phyloP scores from a whole-genome alignment of 139 green algal species.

The Zygnema cylindricum region DNA sequence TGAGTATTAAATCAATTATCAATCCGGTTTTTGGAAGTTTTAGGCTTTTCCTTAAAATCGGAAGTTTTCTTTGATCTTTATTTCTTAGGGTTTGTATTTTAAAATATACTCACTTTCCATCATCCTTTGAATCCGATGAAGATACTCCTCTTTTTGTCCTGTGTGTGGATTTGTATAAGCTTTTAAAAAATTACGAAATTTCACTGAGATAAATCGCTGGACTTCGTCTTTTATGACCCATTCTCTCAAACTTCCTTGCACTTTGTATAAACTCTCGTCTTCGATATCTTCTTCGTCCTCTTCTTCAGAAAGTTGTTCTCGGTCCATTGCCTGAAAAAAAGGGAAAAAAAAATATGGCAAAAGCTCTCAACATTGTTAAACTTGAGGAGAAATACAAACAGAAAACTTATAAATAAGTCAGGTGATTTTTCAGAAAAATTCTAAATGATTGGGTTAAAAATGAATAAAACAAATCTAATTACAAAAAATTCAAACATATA shows the following conservation, averaged over 20 bases:
- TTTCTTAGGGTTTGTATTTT: too few species aligned
- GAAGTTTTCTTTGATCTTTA: too few species aligned
- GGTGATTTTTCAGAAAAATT: not conserved
- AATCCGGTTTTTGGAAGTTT: too few species aligned
- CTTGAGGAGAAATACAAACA: not conserved
- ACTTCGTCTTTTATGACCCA: constrained; percentile 65
- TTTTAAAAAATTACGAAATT: constrained; percentile 60
- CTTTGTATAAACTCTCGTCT: constrained; percentile 21
- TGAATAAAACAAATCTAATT: too few species aligned
- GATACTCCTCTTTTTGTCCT: constrained; percentile 40
- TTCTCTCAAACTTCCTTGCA: constrained; percentile 60
- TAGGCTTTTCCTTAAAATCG: too few species aligned
- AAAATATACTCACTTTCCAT: constrained; percentile 29
- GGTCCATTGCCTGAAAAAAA: constrained; percentile 19
- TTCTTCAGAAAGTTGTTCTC: constrained; percentile 60
- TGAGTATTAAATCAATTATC: too few species aligned
- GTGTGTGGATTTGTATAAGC: constrained; percentile 41
- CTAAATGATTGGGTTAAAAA: too few species aligned
- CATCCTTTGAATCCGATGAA: constrained; percentile 59
- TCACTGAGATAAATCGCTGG: constrained; percentile 44
- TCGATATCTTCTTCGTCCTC: constrained; percentile 62
- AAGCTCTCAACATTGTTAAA: not conserved
- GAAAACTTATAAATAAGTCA: not conserved
- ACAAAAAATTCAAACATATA: too few species aligned
- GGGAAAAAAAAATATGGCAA: not conserved